Base-by-base conservation (phyloP, 2,329 filamentous ascomycete genomes). In the Chaetothyriales sp. region DNA sequence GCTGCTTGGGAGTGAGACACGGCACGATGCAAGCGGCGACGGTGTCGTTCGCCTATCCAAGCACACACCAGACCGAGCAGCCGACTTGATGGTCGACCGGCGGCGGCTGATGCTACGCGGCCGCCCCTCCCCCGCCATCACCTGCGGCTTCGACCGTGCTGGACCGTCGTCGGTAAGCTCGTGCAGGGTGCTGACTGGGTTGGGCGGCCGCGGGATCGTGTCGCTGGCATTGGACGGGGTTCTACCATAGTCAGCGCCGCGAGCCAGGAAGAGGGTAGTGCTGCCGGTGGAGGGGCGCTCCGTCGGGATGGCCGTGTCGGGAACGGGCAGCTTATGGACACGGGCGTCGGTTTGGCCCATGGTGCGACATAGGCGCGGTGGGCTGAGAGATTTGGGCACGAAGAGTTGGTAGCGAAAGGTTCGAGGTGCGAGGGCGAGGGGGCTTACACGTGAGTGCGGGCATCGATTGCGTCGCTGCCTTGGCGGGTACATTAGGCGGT, bases 191-290 rank as follows among this genome's bases (percentile, higher is more conserved):
- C 49, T 54, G 20, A 58, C 54, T 22, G 51, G 49, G 12, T 47
- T 32, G 42, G 42, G 49, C 43, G 1, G 47, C 45, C 3, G 47
- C n/a, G 19, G 44, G 12, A n/a, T 26, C 46, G 18, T 36, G 39
- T 43, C 45, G 18, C 42, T 36, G 8, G 49, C 49, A 19, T 55
- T 53, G 15, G 50, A 44, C 28, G 42, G 28, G 19, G 46, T 39
- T 43, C 18, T 51, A 18, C 51, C 49, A 25, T 74, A 63, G 49
- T 75, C 71, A 52, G 70, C 67, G 59, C 73, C 75, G 56, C 73
- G 76, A 54, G 73, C 69, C 54, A 82, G 67, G 63, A 81, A 80
- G 69, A 80, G 81, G 48, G 75, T 75, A 48, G 75, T 75, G 43
- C 76, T 76, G 53, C 67, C 66, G 51, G 63, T 59, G 58, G 47